Evolutionary conservation across 345 rosid species (phyloP).

Genomic region (Ceriops tagal): DNA sequence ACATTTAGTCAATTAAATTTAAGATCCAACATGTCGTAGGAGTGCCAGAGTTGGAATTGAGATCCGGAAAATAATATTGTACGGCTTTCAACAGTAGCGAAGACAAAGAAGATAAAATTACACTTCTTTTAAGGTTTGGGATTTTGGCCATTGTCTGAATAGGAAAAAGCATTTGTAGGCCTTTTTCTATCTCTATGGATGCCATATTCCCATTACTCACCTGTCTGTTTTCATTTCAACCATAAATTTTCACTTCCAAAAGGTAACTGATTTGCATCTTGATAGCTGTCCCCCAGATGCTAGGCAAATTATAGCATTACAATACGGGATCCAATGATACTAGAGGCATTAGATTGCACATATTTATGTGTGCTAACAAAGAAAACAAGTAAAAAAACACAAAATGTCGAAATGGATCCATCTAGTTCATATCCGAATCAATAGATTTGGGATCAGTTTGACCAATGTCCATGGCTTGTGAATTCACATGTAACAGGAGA

Average conservation of each 20-base stretch:
- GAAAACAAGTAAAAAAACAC: background rate
- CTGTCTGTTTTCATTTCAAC: background rate
- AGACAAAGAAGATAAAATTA: background rate
- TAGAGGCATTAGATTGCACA: too few species aligned
- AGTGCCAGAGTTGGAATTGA: background rate
- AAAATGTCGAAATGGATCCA: background rate
- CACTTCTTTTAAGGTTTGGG: constrained; percentile 15
- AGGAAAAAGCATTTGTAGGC: background rate
- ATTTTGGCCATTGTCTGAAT: background rate
- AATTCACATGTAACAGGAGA: constrained; percentile 6
- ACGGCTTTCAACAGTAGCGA: background rate
- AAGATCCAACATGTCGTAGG: too few species aligned
- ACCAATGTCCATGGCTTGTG: constrained; percentile 21
- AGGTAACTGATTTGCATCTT: background rate
- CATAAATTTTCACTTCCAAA: background rate
- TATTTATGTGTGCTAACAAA: background rate
- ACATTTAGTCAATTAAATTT: too few species aligned
- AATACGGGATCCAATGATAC: background rate
- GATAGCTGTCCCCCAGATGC: background rate
- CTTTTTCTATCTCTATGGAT: too few species aligned
- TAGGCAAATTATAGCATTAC: background rate
- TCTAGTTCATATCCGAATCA: background rate
- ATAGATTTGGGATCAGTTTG: background rate
- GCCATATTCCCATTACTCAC: background rate
- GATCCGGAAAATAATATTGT: background rate